Base-by-base conservation (phyloP, 257 asterid species). In the Verbena officinalis region DNA sequence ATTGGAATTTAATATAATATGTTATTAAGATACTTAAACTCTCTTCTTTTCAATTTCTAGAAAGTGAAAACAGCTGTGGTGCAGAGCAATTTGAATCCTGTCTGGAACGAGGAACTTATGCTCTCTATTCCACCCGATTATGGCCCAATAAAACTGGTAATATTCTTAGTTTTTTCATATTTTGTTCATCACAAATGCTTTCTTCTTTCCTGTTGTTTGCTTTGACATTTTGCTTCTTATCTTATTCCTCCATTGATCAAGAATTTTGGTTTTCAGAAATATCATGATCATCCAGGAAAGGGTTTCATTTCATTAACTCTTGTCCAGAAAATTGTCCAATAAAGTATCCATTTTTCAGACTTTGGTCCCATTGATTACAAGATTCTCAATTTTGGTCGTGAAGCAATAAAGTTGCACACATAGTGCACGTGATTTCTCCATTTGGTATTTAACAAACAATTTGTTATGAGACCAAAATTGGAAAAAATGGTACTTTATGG, bases 31-130 rank as follows among this genome's bases (percentile, higher is more conserved):
- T 45, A 24, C 20, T 44, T 15, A 20, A 44, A 56, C 33, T 57
- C 59, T 71, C 19, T 60, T 56, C 63, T 56, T 73, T 63, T 57
- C 15, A 69, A 44, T 76, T 45, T 39, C 45, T 71, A 93, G 99
- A 88, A 81, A 77, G 95, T 53, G 34, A 91, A 88, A 80, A 88
- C 99, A 22, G 34, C 72, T 51, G 89, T 90, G 77, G 73, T 81
- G 68, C 80, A 45, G 70, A 90, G 97, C 87, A 93, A 82, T 43
- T 75, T 94, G 81, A 93, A 90, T 76, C 99, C 99, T 39, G 73
- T 94, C 59, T 90, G 99, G 99, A 86, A 94, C 50, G 97, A 94
- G 76, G 97, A 90, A 59, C 78, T 94, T 48, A 76, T 77, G 81
- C 88, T 94, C 51, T 78, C 84, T 15, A 80, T 94, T 77, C 97